Percentiles rank a stretch among this genome's conserved stretches.
phyloP scores from a whole-genome alignment of 164 flowering plant species.

The Nymphaea thermarum region DNA sequence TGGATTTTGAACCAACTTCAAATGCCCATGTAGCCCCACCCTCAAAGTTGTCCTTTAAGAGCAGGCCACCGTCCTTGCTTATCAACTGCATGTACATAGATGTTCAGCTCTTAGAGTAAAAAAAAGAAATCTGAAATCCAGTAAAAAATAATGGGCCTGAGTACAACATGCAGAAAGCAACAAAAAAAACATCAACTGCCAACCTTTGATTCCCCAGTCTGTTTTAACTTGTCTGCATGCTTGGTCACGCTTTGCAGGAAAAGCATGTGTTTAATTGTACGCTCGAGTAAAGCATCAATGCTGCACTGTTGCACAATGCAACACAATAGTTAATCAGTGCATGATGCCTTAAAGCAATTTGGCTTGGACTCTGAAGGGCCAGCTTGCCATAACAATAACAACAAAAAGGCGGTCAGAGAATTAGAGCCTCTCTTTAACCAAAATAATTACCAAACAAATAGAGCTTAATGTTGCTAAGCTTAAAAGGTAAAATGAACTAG shows the following conservation, averaged over 20 bases:
- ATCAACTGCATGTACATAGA: conserved; percentile 29
- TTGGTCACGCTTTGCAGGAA: conserved; percentile 97
- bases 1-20: conserved; percentile 85
- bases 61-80: conserved; percentile 53
- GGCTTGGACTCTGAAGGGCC: not conserved
- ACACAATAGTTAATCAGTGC: not conserved
- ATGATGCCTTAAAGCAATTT: not conserved
- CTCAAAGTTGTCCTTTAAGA: conserved; percentile 53
- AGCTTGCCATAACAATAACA: not conserved
- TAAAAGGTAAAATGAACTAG: not conserved
- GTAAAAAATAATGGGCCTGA: not conserved
- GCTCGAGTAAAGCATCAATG: conserved; percentile 88
- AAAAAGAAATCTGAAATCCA: not conserved
- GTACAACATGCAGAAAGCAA: not conserved
- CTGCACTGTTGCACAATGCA: conserved; percentile 58
- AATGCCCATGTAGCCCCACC: conserved; percentile 96
- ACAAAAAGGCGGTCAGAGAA: not conserved
- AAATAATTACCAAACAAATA: not conserved
- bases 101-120: not conserved
- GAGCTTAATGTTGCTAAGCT: not conserved
- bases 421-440: no score
- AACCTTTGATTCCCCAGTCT: conserved; percentile 71
- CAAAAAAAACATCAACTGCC: not conserved
- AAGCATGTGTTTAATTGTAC: conserved; percentile 96
- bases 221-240: conserved; percentile 89